Evolutionary conservation across 257 asterid genomes (phyloP).

Genomic region (Ballota nigra): DNA sequence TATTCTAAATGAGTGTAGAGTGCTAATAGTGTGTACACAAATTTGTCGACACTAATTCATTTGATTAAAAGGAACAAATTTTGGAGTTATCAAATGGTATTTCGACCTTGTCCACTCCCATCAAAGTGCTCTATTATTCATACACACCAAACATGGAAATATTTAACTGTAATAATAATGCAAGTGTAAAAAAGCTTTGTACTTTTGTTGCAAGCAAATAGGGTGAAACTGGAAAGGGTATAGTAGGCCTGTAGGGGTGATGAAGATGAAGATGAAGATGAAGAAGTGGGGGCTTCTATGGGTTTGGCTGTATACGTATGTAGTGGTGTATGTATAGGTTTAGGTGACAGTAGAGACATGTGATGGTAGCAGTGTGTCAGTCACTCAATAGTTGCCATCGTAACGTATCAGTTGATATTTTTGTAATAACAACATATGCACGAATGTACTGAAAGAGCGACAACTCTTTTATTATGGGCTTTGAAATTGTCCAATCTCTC

Average conservation of each 20-base stretch:
- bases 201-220: neutral
- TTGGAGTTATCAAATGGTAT: conserved; percentile 9
- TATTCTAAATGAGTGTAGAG: too few species aligned
- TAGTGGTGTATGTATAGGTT: conserved; percentile 1
- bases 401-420: conserved; percentile 18
- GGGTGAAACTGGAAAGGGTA: neutral
- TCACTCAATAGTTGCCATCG: conserved; percentile 18
- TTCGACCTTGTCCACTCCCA: neutral
- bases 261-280: neutral
- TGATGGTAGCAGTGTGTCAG: conserved; percentile 39
- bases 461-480: conserved; percentile 18
- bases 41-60: too few species aligned
- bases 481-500: conserved; percentile 11
- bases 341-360: conserved; percentile 28
- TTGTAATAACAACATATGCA: conserved; percentile 15
- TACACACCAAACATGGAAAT: neutral
- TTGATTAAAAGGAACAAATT: too few species aligned
- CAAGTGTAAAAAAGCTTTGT: conserved; percentile 1
- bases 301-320: neutral
- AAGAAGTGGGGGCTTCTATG: neutral
- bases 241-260: neutral
- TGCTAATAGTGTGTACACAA: too few species aligned
- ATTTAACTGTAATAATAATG: neutral
- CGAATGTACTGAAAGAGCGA: too few species aligned
- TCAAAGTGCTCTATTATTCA: neutral